A percentile compares a stretch with the other conserved stretches of the same genome.
Evolutionary conservation across 176 grass and related monocot species (phyloP).

Genomic region (Coix lacrymajobi): DNA sequence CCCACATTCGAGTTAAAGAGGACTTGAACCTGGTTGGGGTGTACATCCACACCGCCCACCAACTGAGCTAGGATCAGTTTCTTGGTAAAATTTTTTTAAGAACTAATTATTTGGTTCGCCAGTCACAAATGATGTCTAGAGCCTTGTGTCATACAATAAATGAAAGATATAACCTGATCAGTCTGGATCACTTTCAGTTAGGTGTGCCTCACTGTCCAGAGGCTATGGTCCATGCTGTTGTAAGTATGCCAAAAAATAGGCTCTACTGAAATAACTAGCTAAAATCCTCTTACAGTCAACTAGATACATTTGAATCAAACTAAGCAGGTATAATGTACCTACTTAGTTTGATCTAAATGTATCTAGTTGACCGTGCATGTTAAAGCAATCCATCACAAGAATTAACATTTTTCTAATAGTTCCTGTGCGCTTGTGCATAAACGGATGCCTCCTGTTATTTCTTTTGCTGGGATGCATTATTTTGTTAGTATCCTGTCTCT

Average conservation of each 20-base stretch:
- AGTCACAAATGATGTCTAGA: not conserved
- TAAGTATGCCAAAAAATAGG: not conserved
- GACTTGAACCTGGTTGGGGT: not conserved
- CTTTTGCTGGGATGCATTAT: not conserved
- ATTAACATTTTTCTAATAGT: not conserved
- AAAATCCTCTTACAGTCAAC: not conserved
- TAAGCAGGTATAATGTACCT: not conserved
- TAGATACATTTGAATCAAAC: not conserved
- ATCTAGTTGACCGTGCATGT: not conserved
- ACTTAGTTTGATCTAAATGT: constrained; percentile 2
- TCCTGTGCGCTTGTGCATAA: constrained; percentile 8
- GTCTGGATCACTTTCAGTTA: constrained; percentile 1
- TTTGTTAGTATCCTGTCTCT: not conserved
- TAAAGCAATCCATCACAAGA: not conserved
- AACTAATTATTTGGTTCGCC: not conserved
- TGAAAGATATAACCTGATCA: not conserved
- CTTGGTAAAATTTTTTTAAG: not conserved
- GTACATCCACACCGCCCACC: not conserved
- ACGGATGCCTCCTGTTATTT: constrained; percentile 5
- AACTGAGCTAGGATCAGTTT: not conserved
- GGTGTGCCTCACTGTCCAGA: not conserved
- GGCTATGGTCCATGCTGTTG: not conserved
- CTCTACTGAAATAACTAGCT: not conserved
- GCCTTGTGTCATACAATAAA: not conserved
- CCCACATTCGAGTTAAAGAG: not conserved